Evolutionary conservation across 75 land plant species (phyloP), one percentile per base, ranked within the genome.

Genomic region (Sequoiadendron giganteum): DNA sequence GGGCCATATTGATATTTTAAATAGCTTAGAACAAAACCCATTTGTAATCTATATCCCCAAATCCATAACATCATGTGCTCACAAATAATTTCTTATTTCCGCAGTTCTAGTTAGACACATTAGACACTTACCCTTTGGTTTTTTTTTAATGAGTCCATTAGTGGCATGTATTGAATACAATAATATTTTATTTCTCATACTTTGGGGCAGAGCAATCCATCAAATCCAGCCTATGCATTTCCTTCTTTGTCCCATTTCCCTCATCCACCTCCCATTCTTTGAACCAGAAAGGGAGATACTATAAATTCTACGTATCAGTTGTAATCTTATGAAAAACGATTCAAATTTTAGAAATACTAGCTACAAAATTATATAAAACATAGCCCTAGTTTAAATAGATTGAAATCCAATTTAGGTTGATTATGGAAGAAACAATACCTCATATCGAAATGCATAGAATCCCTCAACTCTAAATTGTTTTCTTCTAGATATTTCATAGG

Each of bases 131-230:
- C 99, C 97, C 96, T 83, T 84, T 84, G 1, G 94, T 87, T 21
- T 94, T 98, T 86, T 97, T 97, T 85, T 93, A 94, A 89, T 96
- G 94, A 87, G 96, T 95, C 99, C 99, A 98, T 97, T 99, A 98
- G 85, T 98, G 99, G 10, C 99, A 97, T 7, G 95, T 94, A 75
- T 98, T 98, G 93, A 97, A 98, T 76, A 98, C 89, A 58, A 98
- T 61, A 28, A 97, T 85, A 83, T 97, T 92, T 0, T 98, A 98
- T 39, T 88, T 85, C 85, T 90, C 93, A 82, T 94, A 96, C 30
- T 90, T 91, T 18, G 82, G 79, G 18, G 94, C 72, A 40, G 92
- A 90, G 88, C 83, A 87, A 83, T 92, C 94, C 40, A 97, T 90
- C 47, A 91, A 58, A 72, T 98, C 99, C 13, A 98, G 89, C 30